Evolutionary conservation across 331 rosid species (phyloP).

Genomic region (Malus hybrid): DNA sequence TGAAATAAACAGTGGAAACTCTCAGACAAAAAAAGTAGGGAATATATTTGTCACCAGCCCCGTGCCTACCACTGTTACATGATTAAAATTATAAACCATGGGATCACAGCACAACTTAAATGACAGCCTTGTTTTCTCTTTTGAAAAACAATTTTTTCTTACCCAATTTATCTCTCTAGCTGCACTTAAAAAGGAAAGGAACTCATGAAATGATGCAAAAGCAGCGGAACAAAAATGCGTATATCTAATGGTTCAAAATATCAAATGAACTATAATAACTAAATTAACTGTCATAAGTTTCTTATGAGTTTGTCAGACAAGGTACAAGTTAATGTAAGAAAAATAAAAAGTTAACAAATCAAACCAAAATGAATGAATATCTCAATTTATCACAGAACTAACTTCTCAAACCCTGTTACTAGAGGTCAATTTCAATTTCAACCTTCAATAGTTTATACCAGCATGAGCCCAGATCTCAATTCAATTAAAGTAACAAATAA

Average conservation of each 20-base stretch:
- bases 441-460: neutral
- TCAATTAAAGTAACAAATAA: neutral
- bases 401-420: neutral
- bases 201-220: neutral
- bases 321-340: neutral
- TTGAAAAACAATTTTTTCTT: neutral
- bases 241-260: neutral
- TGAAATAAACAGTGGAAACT: slow-evolving; percentile 22
- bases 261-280: neutral
- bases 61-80: neutral
- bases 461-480: neutral
- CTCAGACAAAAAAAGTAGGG: neutral
- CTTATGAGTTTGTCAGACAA: neutral
- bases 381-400: neutral
- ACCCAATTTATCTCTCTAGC: neutral
- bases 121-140: neutral
- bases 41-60: neutral
- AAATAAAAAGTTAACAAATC: neutral
- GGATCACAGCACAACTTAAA: neutral
- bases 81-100: neutral
- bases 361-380: neutral
- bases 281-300: neutral
- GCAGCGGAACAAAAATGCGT: neutral
- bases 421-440: neutral
- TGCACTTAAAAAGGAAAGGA: neutral